phyloP scores from a whole-genome alignment of 805 yeast species.

The Wickerhamiella parazyma region DNA sequence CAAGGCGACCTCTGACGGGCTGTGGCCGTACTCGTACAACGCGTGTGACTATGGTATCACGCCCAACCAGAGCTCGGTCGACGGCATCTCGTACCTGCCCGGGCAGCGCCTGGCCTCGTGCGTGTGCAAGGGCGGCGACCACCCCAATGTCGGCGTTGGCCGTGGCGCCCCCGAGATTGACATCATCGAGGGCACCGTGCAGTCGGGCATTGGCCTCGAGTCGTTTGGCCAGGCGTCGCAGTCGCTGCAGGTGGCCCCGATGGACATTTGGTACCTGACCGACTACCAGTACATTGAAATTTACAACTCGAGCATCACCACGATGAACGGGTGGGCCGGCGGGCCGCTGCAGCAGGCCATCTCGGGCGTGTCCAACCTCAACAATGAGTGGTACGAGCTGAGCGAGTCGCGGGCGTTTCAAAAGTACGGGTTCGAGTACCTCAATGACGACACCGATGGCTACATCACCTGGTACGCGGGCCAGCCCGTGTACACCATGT shows the following conservation, averaged over 20 bases:
- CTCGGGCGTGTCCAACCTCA: slow-evolving; percentile 67
- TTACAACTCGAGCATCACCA: slow-evolving; percentile 51
- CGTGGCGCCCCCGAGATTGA: slow-evolving; percentile 97
- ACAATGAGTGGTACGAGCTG: slow-evolving; percentile 66
- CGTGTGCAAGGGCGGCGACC: slow-evolving; percentile 70
- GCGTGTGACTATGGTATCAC: slow-evolving; percentile 90
- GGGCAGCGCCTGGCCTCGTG: slow-evolving; percentile 72
- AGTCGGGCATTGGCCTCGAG: slow-evolving; percentile 23
- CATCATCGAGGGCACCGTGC: slow-evolving; percentile 69
- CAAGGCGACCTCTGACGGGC: slow-evolving; percentile 75
- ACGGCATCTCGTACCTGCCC: slow-evolving; percentile 75
- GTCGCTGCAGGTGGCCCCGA: slow-evolving; percentile 84
- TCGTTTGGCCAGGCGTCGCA: slow-evolving; percentile 70
- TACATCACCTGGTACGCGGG: slow-evolving; percentile 85
- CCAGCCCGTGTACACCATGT: slow-evolving; percentile 60
- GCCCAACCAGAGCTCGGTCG: slow-evolving; percentile 79
- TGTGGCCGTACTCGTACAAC: slow-evolving; percentile 88
- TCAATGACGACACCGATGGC: slow-evolving; percentile 56
- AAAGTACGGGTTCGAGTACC: slow-evolving; percentile 61
- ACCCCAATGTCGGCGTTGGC: slow-evolving; percentile 77
- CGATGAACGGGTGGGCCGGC: slow-evolving; percentile 81
- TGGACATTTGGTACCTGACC: slow-evolving; percentile 87
- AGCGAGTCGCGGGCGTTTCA: slow-evolving; percentile 47
- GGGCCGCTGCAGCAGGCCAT: slow-evolving; percentile 92
- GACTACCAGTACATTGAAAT: slow-evolving; percentile 71